Percentiles rank a stretch among this genome's conserved stretches.
Evolutionary conservation across 139 green algal species (phyloP).

Genomic region (Haematococcus lacustris): DNA sequence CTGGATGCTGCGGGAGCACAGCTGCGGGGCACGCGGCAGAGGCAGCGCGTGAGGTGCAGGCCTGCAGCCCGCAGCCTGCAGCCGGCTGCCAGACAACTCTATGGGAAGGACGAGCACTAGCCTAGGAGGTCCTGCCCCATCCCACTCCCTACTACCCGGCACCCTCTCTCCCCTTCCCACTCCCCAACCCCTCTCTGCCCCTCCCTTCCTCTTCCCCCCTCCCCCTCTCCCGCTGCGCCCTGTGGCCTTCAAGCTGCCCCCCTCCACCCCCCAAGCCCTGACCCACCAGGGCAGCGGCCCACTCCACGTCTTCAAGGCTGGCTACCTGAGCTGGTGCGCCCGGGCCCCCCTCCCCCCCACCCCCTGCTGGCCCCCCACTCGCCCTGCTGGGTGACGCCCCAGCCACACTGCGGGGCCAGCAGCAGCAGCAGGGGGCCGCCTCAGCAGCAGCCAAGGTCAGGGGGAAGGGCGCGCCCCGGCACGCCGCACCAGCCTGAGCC

Average conservation of each 20-base stretch:
- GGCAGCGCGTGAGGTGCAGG: neutral
- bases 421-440: neutral
- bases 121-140: too few relatives aligned
- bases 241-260: neutral
- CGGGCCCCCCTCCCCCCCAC: too few relatives aligned
- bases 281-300: neutral
- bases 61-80: neutral
- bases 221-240: neutral
- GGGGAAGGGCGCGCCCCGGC: neutral
- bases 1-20: conserved; percentile 1
- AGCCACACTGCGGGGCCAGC: neutral
- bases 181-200: neutral
- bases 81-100: neutral
- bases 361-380: neutral
- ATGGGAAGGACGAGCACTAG: neutral
- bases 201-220: too few relatives aligned
- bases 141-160: neutral
- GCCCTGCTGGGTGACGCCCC: neutral
- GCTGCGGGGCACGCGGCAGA: neutral
- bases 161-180: too few relatives aligned
- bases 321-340: neutral
- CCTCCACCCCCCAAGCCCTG: neutral
- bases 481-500: neutral
- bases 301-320: neutral
- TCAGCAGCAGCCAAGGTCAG: neutral